Conservation (phyloP, 2,329 filamentous ascomycete species). For the Aureobasidium sp. region DNA sequence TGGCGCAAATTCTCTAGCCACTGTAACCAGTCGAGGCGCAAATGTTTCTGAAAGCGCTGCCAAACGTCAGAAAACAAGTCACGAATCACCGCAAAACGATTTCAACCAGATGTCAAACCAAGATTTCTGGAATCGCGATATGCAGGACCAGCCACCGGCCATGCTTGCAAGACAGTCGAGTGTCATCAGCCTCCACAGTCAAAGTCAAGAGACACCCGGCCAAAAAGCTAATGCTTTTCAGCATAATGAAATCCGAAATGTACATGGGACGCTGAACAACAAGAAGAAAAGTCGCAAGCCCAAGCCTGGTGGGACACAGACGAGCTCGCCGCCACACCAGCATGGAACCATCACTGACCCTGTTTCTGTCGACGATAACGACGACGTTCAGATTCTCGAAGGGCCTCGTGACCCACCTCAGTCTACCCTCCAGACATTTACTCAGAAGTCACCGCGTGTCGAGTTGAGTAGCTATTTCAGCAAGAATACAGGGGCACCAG, state of each 20-base stretch:
- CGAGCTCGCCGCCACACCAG: neutral
- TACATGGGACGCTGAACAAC: neutral
- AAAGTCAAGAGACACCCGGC: neutral
- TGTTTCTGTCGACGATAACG: neutral
- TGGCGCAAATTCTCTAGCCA: neutral
- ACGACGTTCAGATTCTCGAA: neutral
- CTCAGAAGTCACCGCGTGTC: too few relatives aligned
- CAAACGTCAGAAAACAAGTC: slow-evolving; percentile 3
- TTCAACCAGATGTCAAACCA: neutral
- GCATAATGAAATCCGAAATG: neutral
- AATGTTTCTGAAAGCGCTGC: neutral
- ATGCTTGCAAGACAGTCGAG: neutral
- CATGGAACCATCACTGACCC: neutral
- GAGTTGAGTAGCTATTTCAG: neutral
- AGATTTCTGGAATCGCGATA: neutral
- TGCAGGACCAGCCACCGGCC: neutral
- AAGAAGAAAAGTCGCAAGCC: slow-evolving; percentile 2
- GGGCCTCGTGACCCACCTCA: neutral
- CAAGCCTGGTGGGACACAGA: neutral
- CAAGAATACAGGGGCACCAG: neutral
- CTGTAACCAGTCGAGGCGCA: neutral
- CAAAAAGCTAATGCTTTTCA: neutral
- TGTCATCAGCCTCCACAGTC: neutral
- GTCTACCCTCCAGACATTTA: neutral
- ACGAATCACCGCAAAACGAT: neutral